Evolutionary conservation across 768 basidiomycete genomes (phyloP).

Genomic region (Termitomyces sp.): DNA sequence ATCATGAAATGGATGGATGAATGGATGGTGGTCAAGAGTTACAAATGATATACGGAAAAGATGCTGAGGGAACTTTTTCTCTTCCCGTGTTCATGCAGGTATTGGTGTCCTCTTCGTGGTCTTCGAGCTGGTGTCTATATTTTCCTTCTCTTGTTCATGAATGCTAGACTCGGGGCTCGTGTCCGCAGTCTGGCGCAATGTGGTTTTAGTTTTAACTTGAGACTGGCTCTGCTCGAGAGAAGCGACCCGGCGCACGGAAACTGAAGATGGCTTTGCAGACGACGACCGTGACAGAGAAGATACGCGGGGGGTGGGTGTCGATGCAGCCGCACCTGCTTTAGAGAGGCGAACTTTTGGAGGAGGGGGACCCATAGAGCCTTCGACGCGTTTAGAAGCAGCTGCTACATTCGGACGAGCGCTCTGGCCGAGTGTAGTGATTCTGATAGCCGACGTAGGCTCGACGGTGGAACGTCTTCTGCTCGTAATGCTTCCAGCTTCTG

Average conservation of each 20-base stretch:
- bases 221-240: slow-evolving; percentile 23
- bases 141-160: slow-evolving; percentile 53
- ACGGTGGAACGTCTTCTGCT: slow-evolving; percentile 28
- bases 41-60: slow-evolving; percentile 7
- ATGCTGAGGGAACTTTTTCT: not conserved
- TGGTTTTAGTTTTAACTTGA: slow-evolving; percentile 25
- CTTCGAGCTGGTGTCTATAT: slow-evolving; percentile 29
- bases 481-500: slow-evolving; percentile 38
- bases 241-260: slow-evolving; percentile 26
- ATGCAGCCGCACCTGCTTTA: slow-evolving; percentile 26
- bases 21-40: not conserved
- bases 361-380: slow-evolving; percentile 51
- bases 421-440: slow-evolving; percentile 39
- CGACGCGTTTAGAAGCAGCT: slow-evolving; percentile 19
- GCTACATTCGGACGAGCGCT: slow-evolving; percentile 41
- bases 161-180: slow-evolving; percentile 32
- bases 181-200: slow-evolving; percentile 25
- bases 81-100: slow-evolving; percentile 17
- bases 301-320: slow-evolving; percentile 29
- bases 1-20: not conserved
- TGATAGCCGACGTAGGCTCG: slow-evolving; percentile 26
- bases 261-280: slow-evolving; percentile 22
- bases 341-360: slow-evolving; percentile 32
- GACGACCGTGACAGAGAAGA: slow-evolving; percentile 31
- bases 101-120: slow-evolving; percentile 25